Evolutionary conservation across 1,284 basidiomycete species (phyloP).

Genomic region (Irpex rosettiformis): DNA sequence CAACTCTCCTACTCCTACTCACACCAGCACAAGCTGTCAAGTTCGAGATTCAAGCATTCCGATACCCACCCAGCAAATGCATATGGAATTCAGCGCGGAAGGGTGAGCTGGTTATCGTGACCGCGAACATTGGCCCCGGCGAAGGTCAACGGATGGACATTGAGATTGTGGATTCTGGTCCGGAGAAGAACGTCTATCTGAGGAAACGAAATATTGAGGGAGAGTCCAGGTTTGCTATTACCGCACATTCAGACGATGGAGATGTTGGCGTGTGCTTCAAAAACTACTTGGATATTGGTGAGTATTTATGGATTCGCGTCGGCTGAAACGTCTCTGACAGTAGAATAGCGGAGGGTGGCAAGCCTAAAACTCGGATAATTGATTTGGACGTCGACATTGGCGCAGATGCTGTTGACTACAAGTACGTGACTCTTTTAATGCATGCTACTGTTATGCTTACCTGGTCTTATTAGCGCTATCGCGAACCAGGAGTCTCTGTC

Average conservation of each 20-base stretch:
- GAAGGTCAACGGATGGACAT: conserved; percentile 83
- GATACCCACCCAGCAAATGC: conserved; percentile 76
- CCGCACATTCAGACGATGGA: conserved; percentile 82
- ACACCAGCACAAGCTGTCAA: conserved; percentile 65
- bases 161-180: conserved; percentile 89
- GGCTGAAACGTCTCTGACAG: neutral
- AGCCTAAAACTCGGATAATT: conserved; percentile 61
- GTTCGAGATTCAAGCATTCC: conserved; percentile 69
- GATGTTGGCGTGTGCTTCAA: conserved; percentile 95
- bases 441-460: neutral
- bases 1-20: conserved; percentile 26
- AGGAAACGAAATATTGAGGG: conserved; percentile 85
- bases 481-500: conserved; percentile 98
- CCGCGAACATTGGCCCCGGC: conserved; percentile 82
- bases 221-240: conserved; percentile 92
- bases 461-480: conserved; percentile 67
- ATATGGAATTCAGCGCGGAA: conserved; percentile 92
- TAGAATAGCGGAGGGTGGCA: conserved; percentile 28
- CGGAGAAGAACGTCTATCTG: conserved; percentile 88
- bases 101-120: conserved; percentile 89
- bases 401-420: conserved; percentile 98
- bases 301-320: conserved; percentile 29
- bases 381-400: conserved; percentile 98
- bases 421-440: conserved; percentile 50
- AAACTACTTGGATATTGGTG: conserved; percentile 74